Percentiles rank a stretch among this genome's conserved stretches.
phyloP scores from a whole-genome alignment of 176 grass and related monocot genomes.

The Pharus latifolius region DNA sequence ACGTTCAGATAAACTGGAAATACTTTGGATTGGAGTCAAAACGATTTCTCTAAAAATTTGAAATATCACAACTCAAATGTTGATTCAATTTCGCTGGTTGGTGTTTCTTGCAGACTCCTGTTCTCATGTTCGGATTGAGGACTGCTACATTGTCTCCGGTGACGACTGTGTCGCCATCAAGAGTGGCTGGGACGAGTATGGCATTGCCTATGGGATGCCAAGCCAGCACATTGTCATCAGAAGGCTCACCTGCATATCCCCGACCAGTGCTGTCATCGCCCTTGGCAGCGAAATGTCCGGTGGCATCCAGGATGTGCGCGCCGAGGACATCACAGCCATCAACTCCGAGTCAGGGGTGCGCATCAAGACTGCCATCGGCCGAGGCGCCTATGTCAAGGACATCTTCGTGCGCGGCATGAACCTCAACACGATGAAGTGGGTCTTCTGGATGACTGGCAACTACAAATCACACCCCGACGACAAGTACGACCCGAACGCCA shows the following conservation, averaged over 20 bases:
- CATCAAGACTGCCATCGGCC: constrained; percentile 74
- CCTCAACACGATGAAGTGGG: constrained; percentile 60
- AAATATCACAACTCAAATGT: neutral
- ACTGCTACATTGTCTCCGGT: constrained; percentile 93
- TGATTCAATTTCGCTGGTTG: neutral
- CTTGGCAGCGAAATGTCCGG: constrained; percentile 98
- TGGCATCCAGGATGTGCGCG: constrained; percentile 77
- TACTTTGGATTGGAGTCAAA: no score
- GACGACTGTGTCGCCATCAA: constrained; percentile 98
- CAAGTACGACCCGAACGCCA: constrained; percentile 52
- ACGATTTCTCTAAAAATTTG: no score
- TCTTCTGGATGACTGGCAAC: constrained; percentile 91
- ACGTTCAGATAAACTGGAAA: no score
- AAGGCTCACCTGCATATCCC: constrained; percentile 69
- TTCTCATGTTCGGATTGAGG: constrained; percentile 74
- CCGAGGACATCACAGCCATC: constrained; percentile 72
- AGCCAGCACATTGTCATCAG: constrained; percentile 71
- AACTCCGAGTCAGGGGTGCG: constrained; percentile 76
- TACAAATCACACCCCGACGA: constrained; percentile 82
- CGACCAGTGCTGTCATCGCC: constrained; percentile 78
- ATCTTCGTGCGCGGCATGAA: constrained; percentile 59
- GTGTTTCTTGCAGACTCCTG: constrained; percentile 58
- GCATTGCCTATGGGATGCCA: constrained; percentile 74
- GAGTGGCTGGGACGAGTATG: constrained; percentile 97
- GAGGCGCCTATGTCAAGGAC: constrained; percentile 62